A percentile compares a stretch with the other conserved stretches of the same genome.
Conservation (phyloP, 73 alveolate species). For the Paraurostyla sp. region DNA sequence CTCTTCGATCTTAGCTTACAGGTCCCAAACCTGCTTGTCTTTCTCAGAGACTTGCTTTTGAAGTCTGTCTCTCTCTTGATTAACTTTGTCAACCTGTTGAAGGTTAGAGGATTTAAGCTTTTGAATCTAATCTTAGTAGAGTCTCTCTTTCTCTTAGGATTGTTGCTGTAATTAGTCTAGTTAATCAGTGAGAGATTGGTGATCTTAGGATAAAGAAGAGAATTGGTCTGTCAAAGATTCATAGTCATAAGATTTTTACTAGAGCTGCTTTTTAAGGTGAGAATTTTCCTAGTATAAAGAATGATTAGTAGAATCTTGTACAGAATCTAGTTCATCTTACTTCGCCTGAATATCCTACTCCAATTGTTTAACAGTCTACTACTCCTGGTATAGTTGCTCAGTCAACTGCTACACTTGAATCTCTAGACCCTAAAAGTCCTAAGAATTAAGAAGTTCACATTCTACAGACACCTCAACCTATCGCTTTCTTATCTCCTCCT, state of each 20-base stretch:
- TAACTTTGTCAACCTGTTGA: not conserved
- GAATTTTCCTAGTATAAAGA: not conserved
- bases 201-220: no score
- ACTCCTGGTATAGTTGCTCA: not conserved
- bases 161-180: no score
- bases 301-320: slow-evolving; percentile 1
- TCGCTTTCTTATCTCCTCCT: not conserved
- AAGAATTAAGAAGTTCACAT: not conserved
- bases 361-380: not conserved
- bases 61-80: slow-evolving; percentile 17
- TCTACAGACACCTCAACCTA: not conserved
- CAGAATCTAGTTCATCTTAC: not conserved
- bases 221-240: not conserved
- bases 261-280: not conserved
- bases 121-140: not conserved
- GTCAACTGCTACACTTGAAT: not conserved
- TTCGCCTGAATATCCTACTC: not conserved
- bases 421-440: not conserved
- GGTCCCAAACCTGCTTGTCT: slow-evolving; percentile 14
- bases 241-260: not conserved
- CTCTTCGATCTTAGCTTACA: not conserved
- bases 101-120: not conserved
- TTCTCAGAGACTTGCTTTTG: not conserved
- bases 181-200: no score
- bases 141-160: not conserved